These are phyloP conservation scores for Gnomoniopsis sp. DNA, from an alignment of 2,329 filamentous ascomycete species.

Conservation along the genomic window DNA sequence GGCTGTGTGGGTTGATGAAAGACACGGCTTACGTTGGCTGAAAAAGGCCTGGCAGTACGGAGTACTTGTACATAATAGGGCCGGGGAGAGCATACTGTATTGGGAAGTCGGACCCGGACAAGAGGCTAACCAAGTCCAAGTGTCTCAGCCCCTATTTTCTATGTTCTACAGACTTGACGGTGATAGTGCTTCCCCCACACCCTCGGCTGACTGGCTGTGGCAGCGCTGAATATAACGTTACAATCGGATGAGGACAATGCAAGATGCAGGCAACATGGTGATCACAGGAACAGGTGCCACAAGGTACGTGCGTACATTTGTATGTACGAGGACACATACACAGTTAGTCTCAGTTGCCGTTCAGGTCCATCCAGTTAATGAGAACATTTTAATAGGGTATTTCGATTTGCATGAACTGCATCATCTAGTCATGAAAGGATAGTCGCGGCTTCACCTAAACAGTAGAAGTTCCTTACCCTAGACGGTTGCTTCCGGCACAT, in stretches of 20 bases:
- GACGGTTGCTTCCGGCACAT: no score
- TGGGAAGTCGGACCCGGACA: neutral
- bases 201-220: neutral
- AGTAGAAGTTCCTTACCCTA: no score
- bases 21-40: neutral
- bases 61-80: neutral
- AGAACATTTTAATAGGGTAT: no score
- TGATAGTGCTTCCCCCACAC: neutral
- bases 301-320: no score
- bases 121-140: neutral
- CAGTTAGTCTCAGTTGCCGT: no score
- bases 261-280: neutral
- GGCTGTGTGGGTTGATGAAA: neutral
- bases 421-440: no score
- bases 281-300: neutral
- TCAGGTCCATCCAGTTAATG: no score
- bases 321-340: no score
- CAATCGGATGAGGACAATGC: neutral
- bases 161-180: neutral
- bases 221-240: neutral
- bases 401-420: no score
- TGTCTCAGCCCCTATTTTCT: no score
- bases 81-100: neutral
- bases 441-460: no score
- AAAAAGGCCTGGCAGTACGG: neutral